Evolutionary conservation across 2,329 filamentous ascomycete species (phyloP).

Genomic region (Taxawa tesnikishii): DNA sequence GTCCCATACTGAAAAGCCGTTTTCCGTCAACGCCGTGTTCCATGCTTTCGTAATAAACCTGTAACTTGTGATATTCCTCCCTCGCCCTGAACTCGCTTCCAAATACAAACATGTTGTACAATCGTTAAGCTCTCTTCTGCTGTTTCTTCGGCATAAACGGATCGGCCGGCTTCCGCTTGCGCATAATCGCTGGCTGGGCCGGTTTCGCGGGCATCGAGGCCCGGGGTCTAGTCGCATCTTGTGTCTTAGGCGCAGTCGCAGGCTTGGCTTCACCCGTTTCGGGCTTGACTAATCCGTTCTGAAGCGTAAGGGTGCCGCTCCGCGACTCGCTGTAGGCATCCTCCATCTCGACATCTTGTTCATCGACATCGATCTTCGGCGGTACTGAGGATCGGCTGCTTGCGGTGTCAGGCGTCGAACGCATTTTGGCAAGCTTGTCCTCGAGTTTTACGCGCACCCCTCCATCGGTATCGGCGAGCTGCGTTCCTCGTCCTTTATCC

Average conservation of each 20-base stretch:
- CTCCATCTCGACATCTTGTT: slow-evolving; percentile 18
- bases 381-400: neutral
- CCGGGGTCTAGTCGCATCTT: neutral
- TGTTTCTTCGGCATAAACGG: slow-evolving; percentile 15
- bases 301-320: slow-evolving; percentile 6
- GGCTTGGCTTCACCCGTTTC: neutral
- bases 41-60: too few species aligned
- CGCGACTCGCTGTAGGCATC: slow-evolving; percentile 11
- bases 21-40: too few species aligned
- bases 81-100: slow-evolving; percentile 2
- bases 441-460: slow-evolving; percentile 5
- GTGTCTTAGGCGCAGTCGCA: slow-evolving; percentile 1
- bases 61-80: too few species aligned
- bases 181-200: slow-evolving; percentile 3
- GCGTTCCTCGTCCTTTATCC: slow-evolving; percentile 3
- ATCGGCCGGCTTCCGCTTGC: slow-evolving; percentile 14
- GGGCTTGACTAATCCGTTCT: slow-evolving; percentile 1
- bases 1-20: too few species aligned
- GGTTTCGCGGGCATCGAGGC: slow-evolving; percentile 2
- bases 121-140: slow-evolving; percentile 1
- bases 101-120: neutral
- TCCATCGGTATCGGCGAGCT: slow-evolving; percentile 4
- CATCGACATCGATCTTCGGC: neutral
- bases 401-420: neutral
- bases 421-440: slow-evolving; percentile 16